Evolutionary conservation across 345 rosid genomes (phyloP).

Genomic region (Syzygium grande): DNA sequence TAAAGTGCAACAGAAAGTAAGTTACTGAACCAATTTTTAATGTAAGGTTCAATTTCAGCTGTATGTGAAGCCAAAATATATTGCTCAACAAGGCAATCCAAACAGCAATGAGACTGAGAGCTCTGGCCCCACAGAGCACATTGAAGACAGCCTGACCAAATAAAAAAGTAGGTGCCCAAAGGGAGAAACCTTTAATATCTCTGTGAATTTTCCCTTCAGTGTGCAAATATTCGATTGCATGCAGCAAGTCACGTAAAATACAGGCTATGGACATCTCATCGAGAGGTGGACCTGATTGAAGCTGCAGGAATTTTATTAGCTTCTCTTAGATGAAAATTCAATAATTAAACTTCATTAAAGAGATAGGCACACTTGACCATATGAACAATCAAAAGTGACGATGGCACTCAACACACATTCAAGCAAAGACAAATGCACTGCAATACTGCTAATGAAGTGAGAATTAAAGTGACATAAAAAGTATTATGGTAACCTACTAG

Average conservation of each 20-base stretch:
- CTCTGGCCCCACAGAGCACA: neutral
- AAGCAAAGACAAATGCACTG: neutral
- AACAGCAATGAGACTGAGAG: neutral
- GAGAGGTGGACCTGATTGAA: constrained; percentile 85
- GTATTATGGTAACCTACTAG: constrained; percentile 59
- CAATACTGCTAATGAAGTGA: neutral
- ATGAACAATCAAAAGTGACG: neutral
- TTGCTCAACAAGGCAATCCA: neutral
- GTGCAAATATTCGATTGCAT: constrained; percentile 95
- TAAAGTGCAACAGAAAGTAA: neutral
- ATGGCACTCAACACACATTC: neutral
- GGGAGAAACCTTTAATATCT: constrained; percentile 82
- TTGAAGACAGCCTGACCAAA: neutral
- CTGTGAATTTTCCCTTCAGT: constrained; percentile 94
- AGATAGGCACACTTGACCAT: neutral
- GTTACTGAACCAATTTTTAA: neutral
- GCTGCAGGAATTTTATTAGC: constrained; percentile 43
- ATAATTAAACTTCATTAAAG: neutral
- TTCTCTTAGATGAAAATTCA: neutral
- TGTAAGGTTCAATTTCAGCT: neutral
- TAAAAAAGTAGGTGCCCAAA: neutral
- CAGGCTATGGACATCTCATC: constrained; percentile 92
- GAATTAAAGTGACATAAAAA: constrained; percentile 3
- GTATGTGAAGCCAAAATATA: neutral
- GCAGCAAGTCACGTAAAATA: constrained; percentile 91